Evolutionary conservation across 163 green algal genomes (phyloP).

Genomic region (Scenedesmus sp.): DNA sequence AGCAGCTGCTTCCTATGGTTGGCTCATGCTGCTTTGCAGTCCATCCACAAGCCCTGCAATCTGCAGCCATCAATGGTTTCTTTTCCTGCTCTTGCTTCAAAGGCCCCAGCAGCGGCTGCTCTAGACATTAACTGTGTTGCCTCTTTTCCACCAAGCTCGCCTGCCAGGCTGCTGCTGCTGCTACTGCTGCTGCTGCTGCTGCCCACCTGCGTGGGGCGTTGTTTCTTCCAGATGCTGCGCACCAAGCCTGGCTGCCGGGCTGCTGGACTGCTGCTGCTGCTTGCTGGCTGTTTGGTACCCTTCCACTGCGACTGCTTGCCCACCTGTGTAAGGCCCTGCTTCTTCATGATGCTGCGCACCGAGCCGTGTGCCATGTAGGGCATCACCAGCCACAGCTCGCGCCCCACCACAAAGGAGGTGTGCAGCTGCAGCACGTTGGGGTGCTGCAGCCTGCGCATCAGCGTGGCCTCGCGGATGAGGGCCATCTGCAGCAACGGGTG

Average conservation of each 20-base stretch:
- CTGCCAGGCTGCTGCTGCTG: neutral
- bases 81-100: no score
- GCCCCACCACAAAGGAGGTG: neutral
- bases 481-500: neutral
- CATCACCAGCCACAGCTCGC: conserved; percentile 10
- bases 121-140: no score
- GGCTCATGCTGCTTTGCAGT: no score
- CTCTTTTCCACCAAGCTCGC: neutral
- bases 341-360: conserved; percentile 3
- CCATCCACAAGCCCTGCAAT: no score
- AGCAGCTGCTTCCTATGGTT: no score
- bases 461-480: neutral
- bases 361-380: conserved; percentile 9
- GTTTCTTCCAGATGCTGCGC: no score
- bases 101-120: no score
- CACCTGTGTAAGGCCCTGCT: neutral
- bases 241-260: no score
- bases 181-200: neutral
- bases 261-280: neutral
- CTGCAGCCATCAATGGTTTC: no score
- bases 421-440: conserved; percentile 7
- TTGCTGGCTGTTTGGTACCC: no score
- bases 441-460: neutral
- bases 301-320: no score
- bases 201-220: no score